Conservation (phyloP, 2,329 filamentous ascomycete genomes). For the Neofusicoccum umdonicola region DNA sequence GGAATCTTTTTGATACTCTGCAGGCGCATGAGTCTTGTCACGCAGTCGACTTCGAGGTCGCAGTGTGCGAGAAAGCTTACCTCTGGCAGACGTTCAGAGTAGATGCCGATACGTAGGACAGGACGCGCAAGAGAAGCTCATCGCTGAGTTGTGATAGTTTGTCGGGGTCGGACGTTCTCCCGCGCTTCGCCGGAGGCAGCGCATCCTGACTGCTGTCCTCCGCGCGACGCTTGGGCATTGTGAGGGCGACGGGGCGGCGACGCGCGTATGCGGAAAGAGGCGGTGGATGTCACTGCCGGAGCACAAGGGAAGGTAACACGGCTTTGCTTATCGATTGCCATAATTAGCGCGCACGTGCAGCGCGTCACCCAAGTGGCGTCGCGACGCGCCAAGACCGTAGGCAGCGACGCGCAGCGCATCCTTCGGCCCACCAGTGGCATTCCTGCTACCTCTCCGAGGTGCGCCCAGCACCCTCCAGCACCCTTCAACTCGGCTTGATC, state of each 20-base stretch:
- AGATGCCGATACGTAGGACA: constrained; percentile 70
- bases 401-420: constrained; percentile 4
- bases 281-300: background rate
- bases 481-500: background rate
- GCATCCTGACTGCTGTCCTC: constrained; percentile 29
- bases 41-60: too few relatives aligned
- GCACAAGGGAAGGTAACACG: background rate
- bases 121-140: constrained; percentile 80
- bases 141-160: constrained; percentile 74
- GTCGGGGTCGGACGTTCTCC: constrained; percentile 49
- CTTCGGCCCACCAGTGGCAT: background rate
- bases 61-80: constrained; percentile 37
- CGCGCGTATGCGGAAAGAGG: background rate
- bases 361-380: background rate
- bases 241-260: background rate
- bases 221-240: constrained; percentile 15
- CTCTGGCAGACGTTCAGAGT: constrained; percentile 65
- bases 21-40: background rate
- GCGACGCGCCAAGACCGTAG: background rate
- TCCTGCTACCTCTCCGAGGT: background rate
- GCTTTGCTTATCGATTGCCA: constrained; percentile 8
- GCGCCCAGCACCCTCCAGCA: background rate
- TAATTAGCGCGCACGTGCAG: background rate
- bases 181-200: constrained; percentile 46
- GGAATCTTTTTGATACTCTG: constrained; percentile 73